Conservation (phyloP, 1,284 basidiomycete genomes). For the Boletus sp. region DNA sequence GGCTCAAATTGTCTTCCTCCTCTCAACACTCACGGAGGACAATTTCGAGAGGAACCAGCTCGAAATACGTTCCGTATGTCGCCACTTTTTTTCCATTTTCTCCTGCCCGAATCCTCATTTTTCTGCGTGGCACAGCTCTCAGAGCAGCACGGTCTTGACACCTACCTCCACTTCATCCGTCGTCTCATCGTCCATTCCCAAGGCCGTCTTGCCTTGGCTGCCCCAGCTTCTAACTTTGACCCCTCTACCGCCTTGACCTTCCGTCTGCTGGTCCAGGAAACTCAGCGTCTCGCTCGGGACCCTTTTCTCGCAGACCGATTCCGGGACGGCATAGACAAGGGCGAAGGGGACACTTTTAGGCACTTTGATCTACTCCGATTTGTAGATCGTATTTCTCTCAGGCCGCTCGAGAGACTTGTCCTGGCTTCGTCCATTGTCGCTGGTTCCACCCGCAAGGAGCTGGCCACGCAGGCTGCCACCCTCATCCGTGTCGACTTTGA, state of each 20-base stretch:
- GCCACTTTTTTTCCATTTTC: slow-evolving; percentile 6
- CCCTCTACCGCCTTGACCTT: slow-evolving; percentile 71
- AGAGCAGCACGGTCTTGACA: slow-evolving; percentile 91
- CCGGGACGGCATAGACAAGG: slow-evolving; percentile 80
- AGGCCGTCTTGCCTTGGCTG: slow-evolving; percentile 54
- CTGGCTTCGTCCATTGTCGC: slow-evolving; percentile 71
- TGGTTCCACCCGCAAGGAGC: slow-evolving; percentile 65
- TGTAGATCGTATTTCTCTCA: slow-evolving; percentile 69
- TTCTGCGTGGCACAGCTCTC: slow-evolving; percentile 62
- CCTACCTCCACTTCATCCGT: slow-evolving; percentile 92
- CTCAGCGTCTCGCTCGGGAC: slow-evolving; percentile 80
- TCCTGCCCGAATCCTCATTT: slow-evolving; percentile 19
- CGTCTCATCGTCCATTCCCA: slow-evolving; percentile 87
- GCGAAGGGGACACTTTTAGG: slow-evolving; percentile 74
- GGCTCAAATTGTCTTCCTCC: slow-evolving; percentile 89
- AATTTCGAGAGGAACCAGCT: slow-evolving; percentile 88
- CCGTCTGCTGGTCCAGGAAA: slow-evolving; percentile 81
- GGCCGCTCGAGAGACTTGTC: slow-evolving; percentile 75
- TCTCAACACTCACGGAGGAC: slow-evolving; percentile 91
- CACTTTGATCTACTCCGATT: slow-evolving; percentile 78
- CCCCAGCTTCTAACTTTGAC: slow-evolving; percentile 60
- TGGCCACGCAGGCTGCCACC: slow-evolving; percentile 60
- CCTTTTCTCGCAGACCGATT: slow-evolving; percentile 83
- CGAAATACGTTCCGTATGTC: slow-evolving; percentile 81
- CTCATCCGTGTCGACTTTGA: slow-evolving; percentile 75